phyloP scores from a whole-genome alignment of 2,329 filamentous ascomycete species.

The Aspergillus cejpii region DNA sequence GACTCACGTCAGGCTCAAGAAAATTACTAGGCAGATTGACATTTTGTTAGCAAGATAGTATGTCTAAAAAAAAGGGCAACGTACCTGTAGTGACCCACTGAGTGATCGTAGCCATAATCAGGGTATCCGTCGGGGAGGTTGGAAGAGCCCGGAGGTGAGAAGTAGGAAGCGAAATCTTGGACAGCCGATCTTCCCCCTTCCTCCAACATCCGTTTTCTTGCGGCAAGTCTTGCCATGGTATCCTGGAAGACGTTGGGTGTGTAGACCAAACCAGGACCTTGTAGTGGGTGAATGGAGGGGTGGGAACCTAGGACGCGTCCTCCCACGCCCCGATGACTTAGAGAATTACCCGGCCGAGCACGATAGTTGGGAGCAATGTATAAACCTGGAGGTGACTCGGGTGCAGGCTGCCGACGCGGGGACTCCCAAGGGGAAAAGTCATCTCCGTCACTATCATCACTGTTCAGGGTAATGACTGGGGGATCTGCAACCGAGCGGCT shows the following conservation, averaged over 20 bases:
- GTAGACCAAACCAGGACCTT: constrained; percentile 5
- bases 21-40: constrained; percentile 9
- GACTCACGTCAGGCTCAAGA: constrained; percentile 35
- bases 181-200: constrained; percentile 9
- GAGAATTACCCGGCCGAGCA: neutral
- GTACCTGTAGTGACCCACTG: constrained; percentile 10
- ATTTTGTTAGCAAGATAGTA: neutral
- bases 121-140: neutral
- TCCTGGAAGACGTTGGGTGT: constrained; percentile 15
- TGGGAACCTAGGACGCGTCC: neutral
- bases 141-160: constrained; percentile 1
- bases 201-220: constrained; percentile 11
- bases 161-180: constrained; percentile 2
- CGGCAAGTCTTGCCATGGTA: constrained; percentile 17
- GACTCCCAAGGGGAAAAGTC: constrained; percentile 26
- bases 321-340: neutral
- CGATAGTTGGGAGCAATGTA: neutral
- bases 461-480: constrained; percentile 10
- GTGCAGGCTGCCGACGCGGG: neutral
- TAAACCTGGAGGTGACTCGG: neutral
- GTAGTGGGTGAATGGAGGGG: neutral
- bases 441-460: constrained; percentile 31
- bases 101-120: neutral
- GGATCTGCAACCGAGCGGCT: neutral
- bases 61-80: neutral